Evolutionary conservation across 192 early-diverging fungal genomes (phyloP).

Genomic region (Allomyces macrogynus): DNA sequence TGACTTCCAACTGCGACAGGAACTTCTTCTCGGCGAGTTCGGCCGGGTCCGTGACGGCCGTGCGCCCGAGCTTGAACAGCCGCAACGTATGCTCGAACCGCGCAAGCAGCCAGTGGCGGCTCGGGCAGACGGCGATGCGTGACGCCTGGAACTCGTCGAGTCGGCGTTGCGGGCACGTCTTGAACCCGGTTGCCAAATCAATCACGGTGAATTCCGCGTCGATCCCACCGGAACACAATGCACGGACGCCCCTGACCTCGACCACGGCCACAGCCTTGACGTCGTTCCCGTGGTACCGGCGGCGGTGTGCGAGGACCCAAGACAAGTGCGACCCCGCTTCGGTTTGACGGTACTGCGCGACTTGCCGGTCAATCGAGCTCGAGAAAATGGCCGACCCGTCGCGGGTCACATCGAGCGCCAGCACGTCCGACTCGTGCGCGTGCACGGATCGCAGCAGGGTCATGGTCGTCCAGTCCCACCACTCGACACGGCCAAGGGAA

Average conservation of each 20-base stretch:
- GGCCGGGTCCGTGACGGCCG: slow-evolving; percentile 3
- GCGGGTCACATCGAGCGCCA: slow-evolving; percentile 48
- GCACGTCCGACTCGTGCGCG: slow-evolving; percentile 69
- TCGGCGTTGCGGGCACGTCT: slow-evolving; percentile 37
- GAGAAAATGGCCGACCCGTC: slow-evolving; percentile 58
- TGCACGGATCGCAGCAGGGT: slow-evolving; percentile 48
- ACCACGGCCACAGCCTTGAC: slow-evolving; percentile 71
- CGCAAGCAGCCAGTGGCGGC: slow-evolving; percentile 25
- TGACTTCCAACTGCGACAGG: slow-evolving; percentile 22
- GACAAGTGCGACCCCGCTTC: too few species aligned
- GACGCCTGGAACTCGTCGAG: slow-evolving; percentile 3
- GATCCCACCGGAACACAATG: slow-evolving; percentile 9
- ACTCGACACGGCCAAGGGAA: slow-evolving; percentile 72
- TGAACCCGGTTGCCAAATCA: slow-evolving; percentile 30
- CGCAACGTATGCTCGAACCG: slow-evolving; percentile 46
- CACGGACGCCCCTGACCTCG: slow-evolving; percentile 29
- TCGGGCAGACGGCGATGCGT: slow-evolving; percentile 15
- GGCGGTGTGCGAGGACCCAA: slow-evolving; percentile 2
- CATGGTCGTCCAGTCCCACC: slow-evolving; percentile 56
- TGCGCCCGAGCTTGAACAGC: slow-evolving; percentile 64
- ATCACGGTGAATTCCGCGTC: slow-evolving; percentile 41
- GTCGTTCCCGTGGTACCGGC: slow-evolving; percentile 86
- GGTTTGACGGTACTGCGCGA: slow-evolving; percentile 35
- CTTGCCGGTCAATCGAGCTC: slow-evolving; percentile 76
- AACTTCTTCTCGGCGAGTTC: slow-evolving; percentile 10